Evolutionary conservation across 2,329 filamentous ascomycete genomes (phyloP).

Genomic region (Emergomyces orientalis): DNA sequence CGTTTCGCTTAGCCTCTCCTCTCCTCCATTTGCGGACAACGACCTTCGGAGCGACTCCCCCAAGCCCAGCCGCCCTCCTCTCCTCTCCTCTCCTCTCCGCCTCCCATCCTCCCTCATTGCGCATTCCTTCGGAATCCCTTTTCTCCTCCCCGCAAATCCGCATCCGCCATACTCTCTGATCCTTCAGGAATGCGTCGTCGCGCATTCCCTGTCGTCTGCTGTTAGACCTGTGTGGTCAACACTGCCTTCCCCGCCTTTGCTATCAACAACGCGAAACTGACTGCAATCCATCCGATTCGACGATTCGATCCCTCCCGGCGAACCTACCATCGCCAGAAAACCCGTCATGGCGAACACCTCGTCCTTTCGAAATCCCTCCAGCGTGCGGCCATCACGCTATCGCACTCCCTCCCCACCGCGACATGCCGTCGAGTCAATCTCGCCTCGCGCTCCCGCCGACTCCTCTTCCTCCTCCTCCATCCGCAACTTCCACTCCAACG

Average conservation of each 20-base stretch:
- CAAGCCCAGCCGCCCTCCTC: not conserved
- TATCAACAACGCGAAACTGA: conserved; percentile 21
- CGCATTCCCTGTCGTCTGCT: conserved; percentile 30
- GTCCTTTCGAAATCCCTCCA: conserved; percentile 24
- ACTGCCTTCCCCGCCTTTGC: conserved; percentile 31
- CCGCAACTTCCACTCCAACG: conserved; percentile 16
- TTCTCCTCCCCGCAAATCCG: not conserved
- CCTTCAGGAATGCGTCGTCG: conserved; percentile 34
- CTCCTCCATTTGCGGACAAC: conserved; percentile 2
- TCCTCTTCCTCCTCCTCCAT: conserved; percentile 16
- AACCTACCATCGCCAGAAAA: conserved; percentile 13
- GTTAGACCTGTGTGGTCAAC: conserved; percentile 34
- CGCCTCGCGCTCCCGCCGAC: conserved; percentile 28
- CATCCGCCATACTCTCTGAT: conserved; percentile 2
- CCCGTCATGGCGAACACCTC: conserved; percentile 31
- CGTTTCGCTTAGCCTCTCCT: conserved; percentile 5
- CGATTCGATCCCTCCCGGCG: conserved; percentile 20
- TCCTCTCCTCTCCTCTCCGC: not conserved
- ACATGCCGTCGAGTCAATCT: conserved; percentile 40
- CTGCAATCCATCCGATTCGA: conserved; percentile 20
- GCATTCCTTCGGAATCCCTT: not conserved
- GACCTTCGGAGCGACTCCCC: not conserved
- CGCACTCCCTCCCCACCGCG: conserved; percentile 40
- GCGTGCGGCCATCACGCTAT: conserved; percentile 33
- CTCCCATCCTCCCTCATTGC: not conserved